Evolutionary conservation across 2,329 filamentous ascomycete genomes (phyloP), one percentile per base, ranked within the genome.

Genomic region (Talaromyces sp.): DNA sequence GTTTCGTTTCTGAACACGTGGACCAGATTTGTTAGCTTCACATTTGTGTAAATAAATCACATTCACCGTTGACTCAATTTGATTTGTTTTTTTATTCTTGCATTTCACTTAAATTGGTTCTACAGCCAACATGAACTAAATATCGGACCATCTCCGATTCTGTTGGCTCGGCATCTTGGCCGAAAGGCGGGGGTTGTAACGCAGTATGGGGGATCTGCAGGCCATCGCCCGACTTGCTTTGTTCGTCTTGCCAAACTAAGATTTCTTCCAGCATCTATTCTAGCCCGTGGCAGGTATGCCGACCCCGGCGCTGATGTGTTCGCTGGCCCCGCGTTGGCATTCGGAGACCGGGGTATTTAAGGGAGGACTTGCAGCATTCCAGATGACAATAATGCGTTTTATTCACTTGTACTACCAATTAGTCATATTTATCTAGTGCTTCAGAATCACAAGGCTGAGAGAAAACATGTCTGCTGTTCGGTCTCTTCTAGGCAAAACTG

Each of bases 401-500:
- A 11, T 25, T 22, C 7, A 5, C 19, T 47, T 19, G 9, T 4
- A 25, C 2, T 7, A 39, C 36, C 13, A n/a, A 39, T 39, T 39
- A 15, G n/a, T n/a, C 15, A 39, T 39, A 17, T n/a, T n/a, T 5
- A 39, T 7, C 15, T n/a, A 39, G 17, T 4, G 17, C 17, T 39
- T 39, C 15, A n/a, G 17, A 8, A n/a, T n/a, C 4, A n/a, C 36
- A n/a, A n/a, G 13, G 36, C 7, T n/a, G 17, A 30, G 28, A 53
- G 49, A 28, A 27, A 53, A 51, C 9, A 51, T 53, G 44, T 19
- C 49, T 17, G 19, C 27, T 53, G 9, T 30, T 22, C 30, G 19
- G 6, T 28, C 49, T 30, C 53, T 66, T 27, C 39, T 61, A 3
- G 63, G 61, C 4, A 69, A 69, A 39, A 67, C 68, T 9, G 68